Evolutionary conservation across 768 basidiomycete genomes (phyloP), one percentile per base, ranked within the genome.

Genomic region (Peribolospora baueri): DNA sequence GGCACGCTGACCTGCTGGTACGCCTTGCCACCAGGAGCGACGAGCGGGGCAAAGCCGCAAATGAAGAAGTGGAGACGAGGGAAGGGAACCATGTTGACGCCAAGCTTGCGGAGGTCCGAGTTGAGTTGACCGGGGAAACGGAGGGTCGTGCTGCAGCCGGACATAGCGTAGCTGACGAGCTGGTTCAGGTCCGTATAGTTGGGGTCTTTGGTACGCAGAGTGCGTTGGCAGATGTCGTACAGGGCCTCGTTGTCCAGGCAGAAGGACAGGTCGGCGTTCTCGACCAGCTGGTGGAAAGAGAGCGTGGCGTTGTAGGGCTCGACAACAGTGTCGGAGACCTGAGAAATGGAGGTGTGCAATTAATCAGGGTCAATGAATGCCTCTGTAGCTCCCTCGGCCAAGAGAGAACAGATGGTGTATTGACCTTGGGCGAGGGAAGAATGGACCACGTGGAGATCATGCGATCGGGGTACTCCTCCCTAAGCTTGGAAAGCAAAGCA

Each of bases 1-100:
- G 77, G 62, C 3, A 83, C 72, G 5, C 76, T 76, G 48, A 73
- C 67, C 37, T 73, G 72, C 59, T 80, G 73, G 69, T 75, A 88
- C 2, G 75, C 68, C 50, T 70, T 71, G 0, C 78, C 72, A 54
- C 76, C 76, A 3, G 76, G 72, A 60, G 85, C 76, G 59, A 75
- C 78, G 61, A 97, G 78, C 0, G 93, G 93, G 0, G 86, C 87
- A 66, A 87, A 93, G 60, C 85, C 88, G 51, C 86, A 85, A 72
- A 86, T 83, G 62, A 98, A 76, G 76, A 95, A 98, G 67, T 98
- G 91, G 53, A 97, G 75, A 57, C 88, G 86, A 61, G 91, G 91
- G 75, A 97, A 98, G 0, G 91, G 91, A 58, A 97, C 74, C 53
- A 95, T 75, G 68, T 97, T 97, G 76, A 91, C 80, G 50, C 77